Conservation (phyloP, 1,139 yeast species). For the Yueomyces sp. region DNA sequence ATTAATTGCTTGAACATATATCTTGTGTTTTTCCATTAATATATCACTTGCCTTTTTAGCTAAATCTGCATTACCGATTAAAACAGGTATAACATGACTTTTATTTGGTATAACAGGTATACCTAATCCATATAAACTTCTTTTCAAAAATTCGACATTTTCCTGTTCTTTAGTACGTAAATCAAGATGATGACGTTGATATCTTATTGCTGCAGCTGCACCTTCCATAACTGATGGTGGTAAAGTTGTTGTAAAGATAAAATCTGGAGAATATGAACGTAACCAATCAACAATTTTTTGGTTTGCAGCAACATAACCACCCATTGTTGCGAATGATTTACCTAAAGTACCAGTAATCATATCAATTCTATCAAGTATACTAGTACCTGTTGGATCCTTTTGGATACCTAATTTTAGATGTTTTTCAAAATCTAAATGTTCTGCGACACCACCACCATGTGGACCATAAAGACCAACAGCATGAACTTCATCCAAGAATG, state of each 20-base stretch:
- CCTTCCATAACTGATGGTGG: constrained; percentile 99
- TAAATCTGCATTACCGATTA: constrained; percentile 86
- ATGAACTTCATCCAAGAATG: constrained; percentile 95
- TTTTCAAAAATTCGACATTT: constrained; percentile 76
- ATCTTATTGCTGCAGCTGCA: constrained; percentile 73
- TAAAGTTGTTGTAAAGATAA: constrained; percentile 87
- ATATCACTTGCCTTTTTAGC: constrained; percentile 88
- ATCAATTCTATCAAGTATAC: constrained; percentile 83
- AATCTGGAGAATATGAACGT: constrained; percentile 94
- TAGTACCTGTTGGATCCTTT: constrained; percentile 34
- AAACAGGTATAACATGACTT: constrained; percentile 89
- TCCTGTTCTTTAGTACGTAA: constrained; percentile 79
- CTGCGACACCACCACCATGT: constrained; percentile 99
- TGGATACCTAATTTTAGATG: constrained; percentile 55
- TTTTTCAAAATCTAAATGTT: constrained; percentile 78
- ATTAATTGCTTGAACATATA: constrained; percentile 95
- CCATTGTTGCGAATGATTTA: constrained; percentile 92
- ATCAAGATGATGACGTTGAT: constrained; percentile 63
- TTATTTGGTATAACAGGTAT: constrained; percentile 97
- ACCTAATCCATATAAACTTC: constrained; percentile 54
- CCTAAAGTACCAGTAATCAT: constrained; percentile 96
- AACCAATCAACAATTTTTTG: constrained; percentile 82
- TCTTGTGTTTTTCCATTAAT: constrained; percentile 68
- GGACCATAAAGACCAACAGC: constrained; percentile 99
- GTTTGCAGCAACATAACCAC: constrained; percentile 93